Evolutionary conservation across 768 basidiomycete species (phyloP), one percentile per base, ranked within the genome.

Genomic region (Suillus sp.): DNA sequence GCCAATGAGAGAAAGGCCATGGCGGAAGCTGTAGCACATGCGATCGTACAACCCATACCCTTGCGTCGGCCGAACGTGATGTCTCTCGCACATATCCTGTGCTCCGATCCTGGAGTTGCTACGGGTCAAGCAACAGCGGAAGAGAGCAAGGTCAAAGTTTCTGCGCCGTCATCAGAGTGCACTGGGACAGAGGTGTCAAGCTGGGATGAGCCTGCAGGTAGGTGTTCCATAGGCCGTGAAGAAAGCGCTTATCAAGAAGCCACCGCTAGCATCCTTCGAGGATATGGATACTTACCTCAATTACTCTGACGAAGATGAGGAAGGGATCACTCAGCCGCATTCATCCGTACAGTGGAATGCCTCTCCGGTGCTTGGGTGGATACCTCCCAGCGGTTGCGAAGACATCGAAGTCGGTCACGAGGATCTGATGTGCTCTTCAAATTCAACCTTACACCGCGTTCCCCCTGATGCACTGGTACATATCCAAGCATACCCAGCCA

Each of bases 321-420:
- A 18, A 38, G 25, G 10, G 9, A 4, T 38, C 22, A 16, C 37
- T 27, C 16, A 56, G 25, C 37, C 16, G 3, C 2, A 16, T 27
- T 38, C 18, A 5, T 25, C 25, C 10, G 18, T 38, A 13, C 25
- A 34, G 32, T 14, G 32, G 43, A 13, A 32, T 20, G n/a, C 51
- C 11, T 22, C 65, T 38, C 53, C 38, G 3, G 64, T 76, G 50
- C 63, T 30, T 4, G 74, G 73, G 60, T 74, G 73, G 73, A 62
- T 61, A 1, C 73, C 73, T 57, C 69, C 73, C 18, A 60, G 63
- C 8, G 73, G 73, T 30, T 71, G 63, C 13, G 66, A 65, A 56
- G 71, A 64, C 27, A 57, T 74, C 32, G 74, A 74, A 30, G 63
- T 74, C 32, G 57, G 64, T 56, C 8, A 69, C 22, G 16, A 62